Conservation (phyloP, 2,329 filamentous ascomycete genomes). For the Penicillium sp. region DNA sequence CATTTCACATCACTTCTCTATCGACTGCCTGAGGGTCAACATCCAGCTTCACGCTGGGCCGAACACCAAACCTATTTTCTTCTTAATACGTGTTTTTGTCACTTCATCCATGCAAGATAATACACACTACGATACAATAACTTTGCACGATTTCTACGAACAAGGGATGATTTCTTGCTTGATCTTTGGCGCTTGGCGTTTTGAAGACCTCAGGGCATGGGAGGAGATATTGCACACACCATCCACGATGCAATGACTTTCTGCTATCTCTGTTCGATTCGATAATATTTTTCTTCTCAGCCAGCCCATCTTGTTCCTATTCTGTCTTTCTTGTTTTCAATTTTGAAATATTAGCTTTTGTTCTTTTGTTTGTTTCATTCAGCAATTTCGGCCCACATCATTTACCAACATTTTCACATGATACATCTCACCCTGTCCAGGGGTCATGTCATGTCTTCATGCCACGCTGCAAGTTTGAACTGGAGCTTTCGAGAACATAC, state of each 20-base stretch:
- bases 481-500: not conserved
- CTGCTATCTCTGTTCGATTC: not conserved
- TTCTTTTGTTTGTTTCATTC: not conserved
- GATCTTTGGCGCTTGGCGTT: conserved; percentile 22
- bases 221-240: conserved; percentile 7
- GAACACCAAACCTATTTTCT: not conserved
- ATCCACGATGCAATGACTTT: conserved; percentile 6
- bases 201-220: conserved; percentile 9
- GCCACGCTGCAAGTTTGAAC: not conserved
- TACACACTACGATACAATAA: conserved; percentile 8
- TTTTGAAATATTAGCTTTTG: conserved; percentile 1
- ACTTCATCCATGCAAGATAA: conserved; percentile 1
- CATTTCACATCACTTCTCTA: not conserved
- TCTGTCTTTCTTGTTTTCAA: conserved; percentile 2
- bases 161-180: conserved; percentile 11
- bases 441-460: not conserved
- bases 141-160: conserved; percentile 23
- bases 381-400: not conserved
- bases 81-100: conserved; percentile 6
- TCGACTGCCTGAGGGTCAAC: not conserved
- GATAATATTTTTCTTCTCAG: conserved; percentile 1
- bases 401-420: conserved; percentile 5
- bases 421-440: conserved; percentile 1
- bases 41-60: not conserved
- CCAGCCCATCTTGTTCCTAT: not conserved